A percentile compares a stretch with the other conserved stretches of the same genome.
Evolutionary conservation across 2,329 filamentous ascomycete genomes (phyloP).

Genomic region (Paecilomyces sp.): DNA sequence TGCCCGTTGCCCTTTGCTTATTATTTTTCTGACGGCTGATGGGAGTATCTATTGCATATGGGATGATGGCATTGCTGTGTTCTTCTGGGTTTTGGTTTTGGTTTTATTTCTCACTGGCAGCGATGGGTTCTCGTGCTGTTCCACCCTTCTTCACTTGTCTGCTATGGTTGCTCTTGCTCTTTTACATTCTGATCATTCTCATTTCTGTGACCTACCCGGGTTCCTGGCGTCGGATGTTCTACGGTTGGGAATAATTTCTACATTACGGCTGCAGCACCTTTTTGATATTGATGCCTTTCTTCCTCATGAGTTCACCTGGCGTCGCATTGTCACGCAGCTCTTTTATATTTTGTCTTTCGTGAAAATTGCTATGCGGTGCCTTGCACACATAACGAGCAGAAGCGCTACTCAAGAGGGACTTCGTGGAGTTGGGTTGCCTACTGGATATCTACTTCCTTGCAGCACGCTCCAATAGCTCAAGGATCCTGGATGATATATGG

Average conservation of each 20-base stretch:
- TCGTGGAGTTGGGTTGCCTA: background rate
- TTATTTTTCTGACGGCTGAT: slow-evolving; percentile 2
- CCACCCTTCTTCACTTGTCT: slow-evolving; percentile 12
- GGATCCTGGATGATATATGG: background rate
- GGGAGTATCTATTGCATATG: slow-evolving; percentile 24
- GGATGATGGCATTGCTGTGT: slow-evolving; percentile 28
- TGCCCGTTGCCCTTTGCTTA: slow-evolving; percentile 9
- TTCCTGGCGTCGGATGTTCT: slow-evolving; percentile 21
- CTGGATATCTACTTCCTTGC: background rate
- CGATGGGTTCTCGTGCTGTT: background rate
- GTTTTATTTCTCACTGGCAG: slow-evolving; percentile 8
- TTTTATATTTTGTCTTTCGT: background rate
- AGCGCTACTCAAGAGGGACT: background rate
- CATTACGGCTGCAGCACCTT: slow-evolving; percentile 9
- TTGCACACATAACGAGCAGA: background rate
- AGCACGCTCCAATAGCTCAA: background rate
- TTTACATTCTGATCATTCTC: slow-evolving; percentile 10
- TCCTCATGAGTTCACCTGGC: slow-evolving; percentile 11
- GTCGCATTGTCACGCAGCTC: slow-evolving; percentile 9
- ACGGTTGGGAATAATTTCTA: slow-evolving; percentile 14
- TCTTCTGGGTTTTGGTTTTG: background rate
- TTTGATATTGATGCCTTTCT: slow-evolving; percentile 15
- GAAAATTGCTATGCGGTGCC: slow-evolving; percentile 5
- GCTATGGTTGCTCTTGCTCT: slow-evolving; percentile 22
- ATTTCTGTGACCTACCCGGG: slow-evolving; percentile 13